phyloP scores from a whole-genome alignment of 2,329 filamentous ascomycete genomes.

The Cercospora nicotianae region DNA sequence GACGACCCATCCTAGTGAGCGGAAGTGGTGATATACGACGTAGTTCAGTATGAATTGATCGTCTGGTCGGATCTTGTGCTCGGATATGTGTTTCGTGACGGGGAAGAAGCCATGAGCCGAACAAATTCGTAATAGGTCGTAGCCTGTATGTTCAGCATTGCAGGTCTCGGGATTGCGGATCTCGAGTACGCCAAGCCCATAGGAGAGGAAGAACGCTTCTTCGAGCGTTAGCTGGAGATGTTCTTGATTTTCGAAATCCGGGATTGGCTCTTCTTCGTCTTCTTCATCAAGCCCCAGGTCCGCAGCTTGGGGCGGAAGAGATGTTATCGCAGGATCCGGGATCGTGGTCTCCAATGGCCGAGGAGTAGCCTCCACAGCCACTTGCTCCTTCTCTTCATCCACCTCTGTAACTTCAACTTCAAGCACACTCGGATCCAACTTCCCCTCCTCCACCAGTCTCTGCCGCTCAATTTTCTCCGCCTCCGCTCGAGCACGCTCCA shows the following conservation, averaged over 20 bases:
- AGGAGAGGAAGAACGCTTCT: slow-evolving; percentile 87
- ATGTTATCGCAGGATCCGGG: not conserved
- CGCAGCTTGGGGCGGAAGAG: not conserved
- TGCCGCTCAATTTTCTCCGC: slow-evolving; percentile 78
- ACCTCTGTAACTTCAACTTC: slow-evolving; percentile 9
- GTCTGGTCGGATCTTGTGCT: slow-evolving; percentile 56
- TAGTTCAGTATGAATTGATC: slow-evolving; percentile 86
- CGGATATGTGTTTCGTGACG: slow-evolving; percentile 63
- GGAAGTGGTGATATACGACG: slow-evolving; percentile 91
- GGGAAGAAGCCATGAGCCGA: slow-evolving; percentile 40
- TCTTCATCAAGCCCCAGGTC: slow-evolving; percentile 11
- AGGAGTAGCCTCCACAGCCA: slow-evolving; percentile 1
- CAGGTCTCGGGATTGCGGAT: slow-evolving; percentile 52
- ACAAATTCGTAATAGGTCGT: slow-evolving; percentile 61
- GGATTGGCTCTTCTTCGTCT: slow-evolving; percentile 22
- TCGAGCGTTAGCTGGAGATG: slow-evolving; percentile 89
- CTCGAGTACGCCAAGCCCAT: slow-evolving; percentile 72
- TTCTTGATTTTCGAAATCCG: slow-evolving; percentile 59
- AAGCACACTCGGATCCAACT: slow-evolving; percentile 25
- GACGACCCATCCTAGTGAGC: slow-evolving; percentile 91
- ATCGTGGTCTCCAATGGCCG: slow-evolving; percentile 11
- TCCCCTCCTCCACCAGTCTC: slow-evolving; percentile 54
- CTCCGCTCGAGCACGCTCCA: slow-evolving; percentile 86
- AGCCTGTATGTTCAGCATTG: slow-evolving; percentile 37
- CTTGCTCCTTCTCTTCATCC: slow-evolving; percentile 3